Percentiles rank a stretch among this genome's conserved stretches.
phyloP scores from a whole-genome alignment of 2,329 filamentous ascomycete genomes.

The Botrytis galanthina region DNA sequence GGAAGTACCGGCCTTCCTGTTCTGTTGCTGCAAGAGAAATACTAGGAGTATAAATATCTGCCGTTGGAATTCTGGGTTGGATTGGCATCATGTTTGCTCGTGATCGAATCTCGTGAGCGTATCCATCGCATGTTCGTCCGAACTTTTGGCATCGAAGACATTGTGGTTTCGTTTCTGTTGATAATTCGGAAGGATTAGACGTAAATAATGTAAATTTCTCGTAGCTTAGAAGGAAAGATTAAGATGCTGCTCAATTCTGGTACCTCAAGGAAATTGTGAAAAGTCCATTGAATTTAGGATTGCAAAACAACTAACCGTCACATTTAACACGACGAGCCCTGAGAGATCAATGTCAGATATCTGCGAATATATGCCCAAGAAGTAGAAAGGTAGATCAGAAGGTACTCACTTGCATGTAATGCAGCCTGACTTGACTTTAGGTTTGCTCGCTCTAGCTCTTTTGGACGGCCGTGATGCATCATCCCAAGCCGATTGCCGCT shows the following conservation, averaged over 20 bases:
- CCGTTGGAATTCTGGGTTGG: conserved; percentile 36
- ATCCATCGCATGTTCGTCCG: conserved; percentile 59
- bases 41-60: conserved; percentile 28
- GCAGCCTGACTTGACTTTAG: conserved; percentile 66
- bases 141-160: conserved; percentile 61
- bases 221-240: not conserved
- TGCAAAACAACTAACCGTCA: conserved; percentile 41
- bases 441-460: conserved; percentile 33
- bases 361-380: not conserved
- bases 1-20: conserved; percentile 58
- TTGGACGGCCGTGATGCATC: conserved; percentile 27
- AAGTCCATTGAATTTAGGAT: not conserved
- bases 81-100: conserved; percentile 21
- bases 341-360: not conserved
- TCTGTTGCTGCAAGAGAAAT: conserved; percentile 50
- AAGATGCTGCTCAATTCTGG: not conserved
- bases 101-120: conserved; percentile 40
- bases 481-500: conserved; percentile 26
- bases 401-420: conserved; percentile 61
- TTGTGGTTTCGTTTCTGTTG: conserved; percentile 53
- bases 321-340: conserved; percentile 60
- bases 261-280: not conserved
- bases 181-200: not conserved
- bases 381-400: not conserved
- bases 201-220: not conserved